A percentile compares a stretch with the other conserved stretches of the same genome.
phyloP scores from a whole-genome alignment of 1,284 basidiomycete genomes.

The Malassezia nana region DNA sequence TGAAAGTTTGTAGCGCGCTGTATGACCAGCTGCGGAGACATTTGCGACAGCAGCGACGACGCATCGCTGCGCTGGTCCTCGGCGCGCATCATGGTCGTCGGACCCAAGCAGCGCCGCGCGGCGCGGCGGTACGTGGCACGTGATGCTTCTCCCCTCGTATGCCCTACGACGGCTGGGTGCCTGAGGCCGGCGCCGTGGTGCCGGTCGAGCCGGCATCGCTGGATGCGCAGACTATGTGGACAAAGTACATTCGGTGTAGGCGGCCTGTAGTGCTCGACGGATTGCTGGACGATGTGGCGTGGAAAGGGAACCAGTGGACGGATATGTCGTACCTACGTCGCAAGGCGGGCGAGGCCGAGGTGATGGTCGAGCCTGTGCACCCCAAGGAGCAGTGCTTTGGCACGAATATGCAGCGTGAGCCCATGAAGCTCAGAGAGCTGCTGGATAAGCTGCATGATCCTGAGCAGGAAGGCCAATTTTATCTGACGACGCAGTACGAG shows the following conservation, averaged over 20 bases:
- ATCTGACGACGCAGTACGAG: constrained; percentile 45
- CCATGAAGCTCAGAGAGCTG: constrained; percentile 26
- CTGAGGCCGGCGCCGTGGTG: not conserved
- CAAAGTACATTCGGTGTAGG: constrained; percentile 28
- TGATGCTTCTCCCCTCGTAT: not conserved
- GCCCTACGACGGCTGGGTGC: constrained; percentile 15
- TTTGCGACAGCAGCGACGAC: not conserved
- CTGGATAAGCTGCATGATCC: constrained; percentile 30
- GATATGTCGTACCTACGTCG: constrained; percentile 29
- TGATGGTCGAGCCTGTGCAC: constrained; percentile 45
- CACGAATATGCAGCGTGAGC: constrained; percentile 26
- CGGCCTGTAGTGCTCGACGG: constrained; percentile 39
- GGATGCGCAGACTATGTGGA: constrained; percentile 31
- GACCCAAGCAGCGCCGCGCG: not conserved
- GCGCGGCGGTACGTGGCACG: not conserved
- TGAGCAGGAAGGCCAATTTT: constrained; percentile 27
- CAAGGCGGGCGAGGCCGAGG: constrained; percentile 26
- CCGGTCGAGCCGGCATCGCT: constrained; percentile 15
- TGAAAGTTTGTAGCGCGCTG: constrained; percentile 1
- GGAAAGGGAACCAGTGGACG: constrained; percentile 33
- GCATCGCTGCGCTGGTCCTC: constrained; percentile 9
- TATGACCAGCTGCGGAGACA: constrained; percentile 7
- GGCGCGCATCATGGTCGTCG: constrained; percentile 17
- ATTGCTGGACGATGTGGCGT: constrained; percentile 24
- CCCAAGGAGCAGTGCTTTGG: constrained; percentile 31